Evolutionary conservation across 306 rosid genomes (phyloP).

Genomic region (Erythrophleum fordii): DNA sequence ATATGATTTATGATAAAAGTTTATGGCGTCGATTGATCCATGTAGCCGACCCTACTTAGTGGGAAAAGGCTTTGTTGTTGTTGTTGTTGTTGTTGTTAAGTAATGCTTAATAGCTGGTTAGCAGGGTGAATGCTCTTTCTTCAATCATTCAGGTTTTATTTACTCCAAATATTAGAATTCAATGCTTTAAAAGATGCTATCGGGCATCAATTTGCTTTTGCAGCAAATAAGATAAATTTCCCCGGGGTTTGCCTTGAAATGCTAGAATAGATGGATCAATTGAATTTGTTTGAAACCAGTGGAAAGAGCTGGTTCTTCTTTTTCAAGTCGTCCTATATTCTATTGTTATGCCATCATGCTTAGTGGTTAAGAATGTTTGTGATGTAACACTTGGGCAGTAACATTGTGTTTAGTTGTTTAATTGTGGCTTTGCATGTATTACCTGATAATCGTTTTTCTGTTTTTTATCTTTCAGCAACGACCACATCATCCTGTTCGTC

Average conservation of each 20-base stretch:
- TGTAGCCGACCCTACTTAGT: no score
- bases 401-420: background rate
- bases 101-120: constrained; percentile 25
- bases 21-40: no score
- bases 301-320: no score
- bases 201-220: no score
- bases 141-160: constrained; percentile 18
- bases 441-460: no score
- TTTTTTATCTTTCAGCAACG: constrained; percentile 91
- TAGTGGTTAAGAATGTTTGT: background rate
- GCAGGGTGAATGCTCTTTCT: background rate
- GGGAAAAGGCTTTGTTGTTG: no score
- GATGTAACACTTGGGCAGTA: background rate
- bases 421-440: background rate
- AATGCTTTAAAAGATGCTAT: background rate
- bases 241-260: no score
- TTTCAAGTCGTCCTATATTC: background rate
- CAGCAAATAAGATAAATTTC: no score
- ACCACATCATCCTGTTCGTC: constrained; percentile 93
- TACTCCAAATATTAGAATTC: background rate
- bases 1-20: no score
- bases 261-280: no score
- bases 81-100: no score
- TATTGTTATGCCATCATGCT: background rate
- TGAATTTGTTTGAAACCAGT: no score